Evolutionary conservation across 208 protist genomes (phyloP).

Genomic region (Leishmania mexicana): DNA sequence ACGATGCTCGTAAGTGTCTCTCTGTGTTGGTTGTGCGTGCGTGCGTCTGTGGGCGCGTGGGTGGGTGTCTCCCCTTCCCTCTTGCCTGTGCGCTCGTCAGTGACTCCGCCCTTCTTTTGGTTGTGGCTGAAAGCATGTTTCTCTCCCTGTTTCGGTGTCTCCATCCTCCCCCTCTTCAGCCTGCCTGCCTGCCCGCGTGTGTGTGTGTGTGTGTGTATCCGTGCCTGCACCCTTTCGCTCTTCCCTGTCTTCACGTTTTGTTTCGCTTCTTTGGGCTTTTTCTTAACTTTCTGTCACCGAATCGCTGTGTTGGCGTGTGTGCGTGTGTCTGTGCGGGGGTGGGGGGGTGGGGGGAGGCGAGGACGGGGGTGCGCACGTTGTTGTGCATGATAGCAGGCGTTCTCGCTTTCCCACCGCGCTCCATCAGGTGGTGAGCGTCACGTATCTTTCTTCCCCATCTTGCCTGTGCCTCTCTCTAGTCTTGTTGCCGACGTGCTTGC

Average conservation of each 20-base stretch:
- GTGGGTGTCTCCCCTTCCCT: background rate
- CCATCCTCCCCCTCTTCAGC: background rate
- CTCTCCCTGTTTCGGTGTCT: background rate
- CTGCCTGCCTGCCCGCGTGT: background rate
- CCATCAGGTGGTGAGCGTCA: background rate
- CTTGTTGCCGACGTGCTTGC: constrained; percentile 2
- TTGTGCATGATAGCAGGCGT: background rate
- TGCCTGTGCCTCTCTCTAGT: constrained; percentile 23
- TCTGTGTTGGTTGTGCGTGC: no score
- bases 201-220: background rate
- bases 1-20: background rate
- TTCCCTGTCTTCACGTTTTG: background rate
- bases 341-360: background rate
- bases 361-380: background rate
- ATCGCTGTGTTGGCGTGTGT: background rate
- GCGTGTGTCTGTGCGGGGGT: background rate
- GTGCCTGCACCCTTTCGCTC: background rate
- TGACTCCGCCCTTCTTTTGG: background rate
- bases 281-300: background rate
- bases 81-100: background rate
- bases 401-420: background rate
- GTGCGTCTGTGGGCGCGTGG: background rate
- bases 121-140: background rate
- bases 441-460: background rate
- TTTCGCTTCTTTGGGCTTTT: background rate